These are phyloP conservation scores for Eimeria necatrix DNA, from an alignment of 169 alveolate species.

Conservation along the genomic window DNA sequence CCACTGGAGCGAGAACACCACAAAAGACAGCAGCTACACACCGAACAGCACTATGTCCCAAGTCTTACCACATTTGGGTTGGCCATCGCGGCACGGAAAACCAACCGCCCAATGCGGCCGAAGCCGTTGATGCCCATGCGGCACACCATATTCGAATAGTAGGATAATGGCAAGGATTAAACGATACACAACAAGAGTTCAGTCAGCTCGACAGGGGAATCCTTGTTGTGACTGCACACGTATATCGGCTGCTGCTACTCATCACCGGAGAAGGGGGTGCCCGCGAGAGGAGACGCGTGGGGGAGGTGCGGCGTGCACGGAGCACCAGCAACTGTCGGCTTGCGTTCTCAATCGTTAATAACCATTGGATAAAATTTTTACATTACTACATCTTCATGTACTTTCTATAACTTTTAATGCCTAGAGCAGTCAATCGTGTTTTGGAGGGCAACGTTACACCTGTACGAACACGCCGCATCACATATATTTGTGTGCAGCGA, in stretches of 20 bases:
- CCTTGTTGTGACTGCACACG: neutral
- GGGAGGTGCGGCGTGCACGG: constrained; percentile 71
- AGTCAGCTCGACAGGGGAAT: neutral
- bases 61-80: constrained; percentile 88
- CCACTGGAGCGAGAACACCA: neutral
- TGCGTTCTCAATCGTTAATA: too few species aligned
- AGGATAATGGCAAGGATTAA: too few species aligned
- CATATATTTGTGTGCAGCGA: too few species aligned
- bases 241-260: neutral
- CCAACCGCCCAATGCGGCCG: constrained; percentile 99
- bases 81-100: constrained; percentile 96
- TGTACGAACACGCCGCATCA: too few species aligned
- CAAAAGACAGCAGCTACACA: neutral
- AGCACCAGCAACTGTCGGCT: constrained; percentile 16
- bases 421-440: too few species aligned
- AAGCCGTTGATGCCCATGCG: constrained; percentile 99
- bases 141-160: constrained; percentile 88
- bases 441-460: too few species aligned
- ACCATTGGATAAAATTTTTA: too few species aligned
- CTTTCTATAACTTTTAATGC: too few species aligned
- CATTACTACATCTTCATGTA: too few species aligned
- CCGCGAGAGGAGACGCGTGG: constrained; percentile 10
- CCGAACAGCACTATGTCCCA: neutral
- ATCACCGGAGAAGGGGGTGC: neutral
- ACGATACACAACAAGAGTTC: neutral